These are phyloP conservation scores for Grosmannia clavigera DNA, from an alignment of 2,329 filamentous ascomycete genomes.

Conservation along the genomic window DNA sequence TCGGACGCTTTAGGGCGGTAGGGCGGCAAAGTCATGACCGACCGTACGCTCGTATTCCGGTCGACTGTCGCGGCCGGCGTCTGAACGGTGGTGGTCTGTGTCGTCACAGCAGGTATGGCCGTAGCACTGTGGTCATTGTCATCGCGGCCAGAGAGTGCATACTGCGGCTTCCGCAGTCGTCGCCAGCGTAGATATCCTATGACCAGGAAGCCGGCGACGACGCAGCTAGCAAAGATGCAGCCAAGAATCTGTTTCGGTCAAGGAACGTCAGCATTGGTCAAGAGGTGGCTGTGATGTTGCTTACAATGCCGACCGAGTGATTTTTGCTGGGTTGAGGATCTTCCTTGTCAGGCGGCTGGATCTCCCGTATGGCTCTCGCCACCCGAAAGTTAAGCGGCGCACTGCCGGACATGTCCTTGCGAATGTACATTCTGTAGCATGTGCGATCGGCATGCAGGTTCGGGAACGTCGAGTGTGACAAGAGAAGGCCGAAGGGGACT, in stretches of 20 bases:
- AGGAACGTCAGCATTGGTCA: neutral
- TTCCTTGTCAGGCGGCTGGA: too few relatives aligned
- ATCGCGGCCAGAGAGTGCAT: constrained; percentile 15
- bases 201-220: neutral
- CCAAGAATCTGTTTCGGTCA: neutral
- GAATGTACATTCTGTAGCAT: neutral
- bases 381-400: too few relatives aligned
- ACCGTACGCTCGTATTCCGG: constrained; percentile 75
- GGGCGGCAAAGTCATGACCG: constrained; percentile 84
- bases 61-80: constrained; percentile 38
- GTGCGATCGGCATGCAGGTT: neutral
- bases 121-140: constrained; percentile 12
- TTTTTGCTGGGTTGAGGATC: neutral
- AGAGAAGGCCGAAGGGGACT: neutral
- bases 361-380: too few relatives aligned
- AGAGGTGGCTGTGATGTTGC: neutral
- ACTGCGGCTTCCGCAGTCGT: constrained; percentile 2
- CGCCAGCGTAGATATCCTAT: constrained; percentile 6
- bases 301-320: neutral
- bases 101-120: neutral
- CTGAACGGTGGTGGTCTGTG: neutral
- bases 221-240: neutral
- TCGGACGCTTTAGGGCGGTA: constrained; percentile 64
- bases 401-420: too few relatives aligned
- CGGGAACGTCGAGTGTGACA: neutral